phyloP scores from a whole-genome alignment of 1,284 basidiomycete species.

The Papiliotrema flavescens region DNA sequence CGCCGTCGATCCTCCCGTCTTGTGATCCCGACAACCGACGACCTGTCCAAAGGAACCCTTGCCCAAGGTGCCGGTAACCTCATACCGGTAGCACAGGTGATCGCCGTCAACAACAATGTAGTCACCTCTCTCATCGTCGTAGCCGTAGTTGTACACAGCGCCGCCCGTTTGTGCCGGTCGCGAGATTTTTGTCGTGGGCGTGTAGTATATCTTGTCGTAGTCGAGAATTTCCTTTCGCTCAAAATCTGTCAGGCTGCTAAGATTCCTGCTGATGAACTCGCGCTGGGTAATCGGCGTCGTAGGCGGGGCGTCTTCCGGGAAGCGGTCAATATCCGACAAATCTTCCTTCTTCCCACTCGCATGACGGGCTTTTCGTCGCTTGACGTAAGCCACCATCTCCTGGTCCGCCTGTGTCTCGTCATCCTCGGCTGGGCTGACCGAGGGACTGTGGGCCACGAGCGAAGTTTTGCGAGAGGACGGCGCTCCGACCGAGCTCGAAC shows the following conservation, averaged over 20 bases:
- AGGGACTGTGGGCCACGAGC: conserved; percentile 49
- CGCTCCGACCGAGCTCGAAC: conserved; percentile 40
- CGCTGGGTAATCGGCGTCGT: conserved; percentile 65
- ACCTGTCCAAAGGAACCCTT: conserved; percentile 99
- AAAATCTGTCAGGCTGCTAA: conserved; percentile 70
- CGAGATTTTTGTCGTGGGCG: conserved; percentile 24
- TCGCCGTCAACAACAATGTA: conserved; percentile 87
- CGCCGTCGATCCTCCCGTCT: conserved; percentile 92
- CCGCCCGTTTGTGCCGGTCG: conserved; percentile 55
- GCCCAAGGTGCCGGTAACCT: conserved; percentile 85
- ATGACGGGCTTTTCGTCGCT: conserved; percentile 82
- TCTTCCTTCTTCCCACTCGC: conserved; percentile 74
- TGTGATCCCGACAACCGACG: conserved; percentile 91
- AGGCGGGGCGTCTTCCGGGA: conserved; percentile 83
- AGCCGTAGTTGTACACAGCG: conserved; percentile 85
- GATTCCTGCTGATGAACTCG: conserved; percentile 41
- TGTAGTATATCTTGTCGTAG: conserved; percentile 76
- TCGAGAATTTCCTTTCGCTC: conserved; percentile 91
- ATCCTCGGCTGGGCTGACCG: conserved; percentile 62
- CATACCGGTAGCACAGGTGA: conserved; percentile 94
- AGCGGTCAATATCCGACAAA: conserved; percentile 81
- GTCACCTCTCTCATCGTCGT: conserved; percentile 97
- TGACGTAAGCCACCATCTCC: conserved; percentile 94
- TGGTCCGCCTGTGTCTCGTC: conserved; percentile 89
- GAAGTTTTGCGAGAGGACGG: conserved; percentile 25